Evolutionary conservation across 1,284 basidiomycete species (phyloP), one percentile per base, ranked within the genome.

Genomic region (Cryptococcus amylolentus): DNA sequence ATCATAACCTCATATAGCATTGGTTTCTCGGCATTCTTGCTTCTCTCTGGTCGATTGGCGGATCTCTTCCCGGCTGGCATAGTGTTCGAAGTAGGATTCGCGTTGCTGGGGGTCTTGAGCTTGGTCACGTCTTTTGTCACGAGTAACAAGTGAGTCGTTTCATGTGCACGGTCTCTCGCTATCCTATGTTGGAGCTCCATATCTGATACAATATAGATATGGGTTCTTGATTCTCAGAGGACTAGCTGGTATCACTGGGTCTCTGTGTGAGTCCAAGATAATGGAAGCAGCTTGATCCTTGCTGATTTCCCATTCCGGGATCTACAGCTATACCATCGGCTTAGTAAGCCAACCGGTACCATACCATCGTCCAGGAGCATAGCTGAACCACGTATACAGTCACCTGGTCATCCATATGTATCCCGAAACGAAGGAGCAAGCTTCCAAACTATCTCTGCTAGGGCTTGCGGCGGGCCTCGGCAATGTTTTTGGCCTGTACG

Each of bases 201-300:
- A 35, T 6, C 31, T 35, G 14, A 16, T 23, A 46, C 1, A 26
- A 14, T 5, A 1, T 26, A 55, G 53, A 44, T 71, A 69, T 51
- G 73, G 67, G 6, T 77, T 75, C 64, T 56, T 75, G 18, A 64
- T 75, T 44, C 57, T 77, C 1, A 64, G 75, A 54, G 73, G 70
- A 18, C 47, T 77, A 12, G 65, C 69, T 27, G 75, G 73, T n/a
- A 62, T 75, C 27, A 50, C 49, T 18, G 75, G 73, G 0, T 55
- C 69, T 1, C 55, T 68, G 60, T 67, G 57, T 62, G 44, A 54
- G 61, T 53, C 20, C 38, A 6, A 4, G 20, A n/a, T 43, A 18
- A n/a, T 43, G 16, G 5, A 2, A 9, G 26, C 13, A 26, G 38
- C 31, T 23, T 5, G 42, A 18, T 42, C 14, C n/a, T 37, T n/a